Evolutionary conservation across 768 basidiomycete genomes (phyloP).

Genomic region (Auricularia heimuer): DNA sequence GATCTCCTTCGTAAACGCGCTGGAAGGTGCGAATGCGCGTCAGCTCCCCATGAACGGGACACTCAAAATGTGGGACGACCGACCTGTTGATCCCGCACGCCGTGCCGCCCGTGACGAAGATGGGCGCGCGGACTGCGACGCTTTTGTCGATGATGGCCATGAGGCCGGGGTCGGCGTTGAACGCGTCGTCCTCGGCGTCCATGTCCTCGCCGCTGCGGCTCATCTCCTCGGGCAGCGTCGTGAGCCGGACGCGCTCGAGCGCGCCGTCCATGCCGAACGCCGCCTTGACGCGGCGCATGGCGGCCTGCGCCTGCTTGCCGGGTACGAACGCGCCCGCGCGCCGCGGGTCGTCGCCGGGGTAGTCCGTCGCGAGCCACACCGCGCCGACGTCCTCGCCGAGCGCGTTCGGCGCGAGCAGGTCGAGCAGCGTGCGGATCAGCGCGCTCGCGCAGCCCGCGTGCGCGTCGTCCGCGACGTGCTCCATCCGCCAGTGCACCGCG

Average conservation of each 20-base stretch:
- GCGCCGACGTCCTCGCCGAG: constrained; percentile 24
- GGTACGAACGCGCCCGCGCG: constrained; percentile 39
- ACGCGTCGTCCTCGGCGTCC: constrained; percentile 8
- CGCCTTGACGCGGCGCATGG: constrained; percentile 31
- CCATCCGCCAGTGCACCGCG: constrained; percentile 51
- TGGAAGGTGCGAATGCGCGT: constrained; percentile 19
- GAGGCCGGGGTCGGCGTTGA: constrained; percentile 37
- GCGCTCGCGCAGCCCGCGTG: constrained; percentile 41
- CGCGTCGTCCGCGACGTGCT: constrained; percentile 32
- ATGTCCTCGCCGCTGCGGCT: constrained; percentile 12
- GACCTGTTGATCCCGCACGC: constrained; percentile 42
- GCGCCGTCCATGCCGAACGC: constrained; percentile 36
- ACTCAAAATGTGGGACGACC: constrained; percentile 8
- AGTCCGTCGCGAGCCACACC: constrained; percentile 51
- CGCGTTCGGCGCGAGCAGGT: constrained; percentile 22
- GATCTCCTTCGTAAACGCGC: constrained; percentile 47
- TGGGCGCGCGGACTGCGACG: constrained; percentile 35
- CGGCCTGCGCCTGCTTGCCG: constrained; percentile 32
- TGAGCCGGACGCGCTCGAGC: constrained; percentile 32
- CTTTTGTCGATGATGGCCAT: constrained; percentile 49
- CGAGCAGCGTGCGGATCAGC: constrained; percentile 34
- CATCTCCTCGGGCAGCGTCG: constrained; percentile 32
- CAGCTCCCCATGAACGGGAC: neutral
- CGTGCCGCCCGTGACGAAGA: constrained; percentile 41
- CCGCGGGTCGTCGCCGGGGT: constrained; percentile 27